phyloP scores from a whole-genome alignment of 2,329 filamentous ascomycete species.

The Epichloe brachyelytri region DNA sequence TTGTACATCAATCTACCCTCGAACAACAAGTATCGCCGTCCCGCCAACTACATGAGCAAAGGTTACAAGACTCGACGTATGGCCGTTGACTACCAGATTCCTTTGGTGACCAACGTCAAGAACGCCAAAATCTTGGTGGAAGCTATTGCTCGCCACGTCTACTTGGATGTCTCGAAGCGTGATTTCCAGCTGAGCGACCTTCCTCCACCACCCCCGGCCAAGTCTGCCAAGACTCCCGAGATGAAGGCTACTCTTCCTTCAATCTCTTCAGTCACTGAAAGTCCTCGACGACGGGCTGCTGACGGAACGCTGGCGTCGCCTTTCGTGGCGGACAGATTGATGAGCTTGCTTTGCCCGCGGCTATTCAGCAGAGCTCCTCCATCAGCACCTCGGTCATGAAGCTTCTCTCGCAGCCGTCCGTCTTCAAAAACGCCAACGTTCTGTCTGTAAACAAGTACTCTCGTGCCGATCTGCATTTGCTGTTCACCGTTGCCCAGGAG shows the following conservation, averaged over 20 bases:
- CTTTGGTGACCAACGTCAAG: constrained; percentile 96
- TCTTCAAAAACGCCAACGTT: constrained; percentile 83
- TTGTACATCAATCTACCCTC: constrained; percentile 99
- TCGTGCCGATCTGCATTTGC: constrained; percentile 74
- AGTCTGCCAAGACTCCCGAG: constrained; percentile 40
- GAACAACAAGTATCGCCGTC: constrained; percentile 90
- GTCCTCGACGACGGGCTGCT: constrained; percentile 21
- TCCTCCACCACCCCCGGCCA: constrained; percentile 60
- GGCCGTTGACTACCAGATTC: constrained; percentile 95
- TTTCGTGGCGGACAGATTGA: constrained; percentile 21
- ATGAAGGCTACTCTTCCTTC: constrained; percentile 37
- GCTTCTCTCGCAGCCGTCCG: constrained; percentile 59
- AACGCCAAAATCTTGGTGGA: constrained; percentile 96
- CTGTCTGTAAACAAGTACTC: constrained; percentile 86
- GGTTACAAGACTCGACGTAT: constrained; percentile 94
- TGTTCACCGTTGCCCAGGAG: constrained; percentile 95
- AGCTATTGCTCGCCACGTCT: constrained; percentile 79
- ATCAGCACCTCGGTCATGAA: constrained; percentile 53
- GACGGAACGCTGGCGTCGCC: constrained; percentile 10
- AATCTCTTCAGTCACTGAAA: constrained; percentile 23
- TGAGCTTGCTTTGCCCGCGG: constrained; percentile 32
- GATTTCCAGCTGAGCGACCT: constrained; percentile 89
- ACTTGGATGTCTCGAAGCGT: constrained; percentile 67
- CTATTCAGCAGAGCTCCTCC: constrained; percentile 37
- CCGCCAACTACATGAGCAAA: constrained; percentile 97